Evolutionary conservation across 768 basidiomycete genomes (phyloP).

Genomic region (Russula dissimulans): DNA sequence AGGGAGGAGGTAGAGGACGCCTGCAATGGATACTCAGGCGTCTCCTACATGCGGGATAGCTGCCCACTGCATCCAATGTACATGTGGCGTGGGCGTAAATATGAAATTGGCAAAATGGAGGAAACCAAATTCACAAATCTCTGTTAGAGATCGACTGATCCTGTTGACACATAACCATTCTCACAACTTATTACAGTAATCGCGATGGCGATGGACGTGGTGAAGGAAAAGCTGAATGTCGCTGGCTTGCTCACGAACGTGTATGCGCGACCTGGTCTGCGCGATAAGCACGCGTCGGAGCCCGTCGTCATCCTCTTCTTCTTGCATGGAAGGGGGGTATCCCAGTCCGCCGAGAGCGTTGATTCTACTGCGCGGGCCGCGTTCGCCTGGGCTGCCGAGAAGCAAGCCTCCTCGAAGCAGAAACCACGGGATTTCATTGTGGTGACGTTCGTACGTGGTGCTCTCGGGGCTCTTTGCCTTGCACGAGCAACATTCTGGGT

Average conservation of each 20-base stretch:
- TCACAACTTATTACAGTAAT: too few species aligned
- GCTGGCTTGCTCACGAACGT: conserved; percentile 26
- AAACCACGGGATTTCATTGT: conserved; percentile 35
- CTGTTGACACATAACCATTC: too few species aligned
- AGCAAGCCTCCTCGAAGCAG: conserved; percentile 13
- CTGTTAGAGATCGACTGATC: too few species aligned
- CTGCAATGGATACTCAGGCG: too few species aligned
- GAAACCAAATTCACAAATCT: too few species aligned
- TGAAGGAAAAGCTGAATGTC: conserved; percentile 23
- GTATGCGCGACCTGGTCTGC: conserved; percentile 19
- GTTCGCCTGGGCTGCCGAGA: conserved; percentile 24
- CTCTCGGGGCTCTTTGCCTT: neutral
- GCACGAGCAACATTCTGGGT: neutral
- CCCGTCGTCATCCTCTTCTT: conserved; percentile 34
- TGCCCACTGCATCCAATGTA: too few species aligned
- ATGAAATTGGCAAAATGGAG: too few species aligned
- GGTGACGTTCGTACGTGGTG: conserved; percentile 35
- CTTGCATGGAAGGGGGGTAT: conserved; percentile 37
- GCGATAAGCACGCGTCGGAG: neutral
- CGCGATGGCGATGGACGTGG: neutral
- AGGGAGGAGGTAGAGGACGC: too few species aligned
- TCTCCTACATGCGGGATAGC: too few species aligned
- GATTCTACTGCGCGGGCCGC: conserved; percentile 28
- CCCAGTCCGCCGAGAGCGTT: conserved; percentile 26
- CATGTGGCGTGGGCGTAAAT: too few species aligned